Evolutionary conservation across 306 rosid species (phyloP).

Genomic region (Spatholobus suberectus): DNA sequence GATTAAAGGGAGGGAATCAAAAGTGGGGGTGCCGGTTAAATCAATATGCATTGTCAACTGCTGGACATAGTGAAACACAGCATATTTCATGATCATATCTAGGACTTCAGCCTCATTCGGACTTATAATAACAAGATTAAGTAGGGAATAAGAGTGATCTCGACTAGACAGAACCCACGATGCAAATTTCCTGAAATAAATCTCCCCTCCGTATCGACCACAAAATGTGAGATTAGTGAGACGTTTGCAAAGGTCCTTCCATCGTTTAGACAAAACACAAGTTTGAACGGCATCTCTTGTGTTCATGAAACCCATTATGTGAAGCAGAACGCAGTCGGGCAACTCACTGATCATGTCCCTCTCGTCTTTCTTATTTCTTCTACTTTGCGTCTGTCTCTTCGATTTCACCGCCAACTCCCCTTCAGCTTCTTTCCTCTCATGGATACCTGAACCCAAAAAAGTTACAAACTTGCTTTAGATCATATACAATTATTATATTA

Average conservation of each 20-base stretch:
- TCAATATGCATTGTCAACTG: no score
- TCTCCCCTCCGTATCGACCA: background rate
- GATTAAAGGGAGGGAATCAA: background rate
- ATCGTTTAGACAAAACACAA: background rate
- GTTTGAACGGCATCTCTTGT: background rate
- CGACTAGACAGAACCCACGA: background rate
- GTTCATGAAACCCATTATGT: background rate
- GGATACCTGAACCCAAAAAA: no score
- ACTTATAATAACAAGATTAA: background rate
- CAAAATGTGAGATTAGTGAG: background rate
- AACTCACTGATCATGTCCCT: background rate
- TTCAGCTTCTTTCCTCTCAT: no score
- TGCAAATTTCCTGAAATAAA: background rate
- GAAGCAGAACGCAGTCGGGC: background rate
- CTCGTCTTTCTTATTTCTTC: no score
- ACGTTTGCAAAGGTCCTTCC: background rate
- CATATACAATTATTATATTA: no score
- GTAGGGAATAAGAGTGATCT: background rate
- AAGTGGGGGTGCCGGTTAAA: background rate
- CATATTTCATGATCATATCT: no score
- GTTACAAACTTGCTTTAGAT: no score
- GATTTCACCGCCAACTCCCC: no score
- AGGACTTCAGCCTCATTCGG: no score
- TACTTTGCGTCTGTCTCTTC: no score
- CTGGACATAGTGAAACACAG: no score